These are phyloP conservation scores for Zymoseptoria pseudotritici DNA, from an alignment of 2,329 filamentous ascomycete species.

Conservation along the genomic window DNA sequence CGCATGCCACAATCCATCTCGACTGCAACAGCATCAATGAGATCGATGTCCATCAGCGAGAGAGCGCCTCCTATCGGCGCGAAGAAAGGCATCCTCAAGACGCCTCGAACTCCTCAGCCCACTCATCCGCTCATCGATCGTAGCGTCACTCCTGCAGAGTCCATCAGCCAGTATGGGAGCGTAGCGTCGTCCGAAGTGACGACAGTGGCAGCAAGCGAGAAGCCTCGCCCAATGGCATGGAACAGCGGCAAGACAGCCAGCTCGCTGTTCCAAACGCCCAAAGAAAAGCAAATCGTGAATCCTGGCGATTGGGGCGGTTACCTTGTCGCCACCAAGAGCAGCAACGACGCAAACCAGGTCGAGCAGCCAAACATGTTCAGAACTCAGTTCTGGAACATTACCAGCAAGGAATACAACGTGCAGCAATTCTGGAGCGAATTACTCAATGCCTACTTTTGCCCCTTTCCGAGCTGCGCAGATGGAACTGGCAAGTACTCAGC, in stretches of 20 bases:
- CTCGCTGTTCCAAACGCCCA: constrained; percentile 9
- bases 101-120: background rate
- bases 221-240: constrained; percentile 3
- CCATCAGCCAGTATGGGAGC: background rate
- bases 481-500: constrained; percentile 27
- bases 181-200: background rate
- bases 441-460: constrained; percentile 47
- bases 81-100: background rate
- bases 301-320: background rate
- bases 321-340: background rate
- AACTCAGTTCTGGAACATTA: constrained; percentile 12
- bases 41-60: constrained; percentile 5
- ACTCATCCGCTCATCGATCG: background rate
- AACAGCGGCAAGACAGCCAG: constrained; percentile 3
- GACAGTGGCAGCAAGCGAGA: background rate
- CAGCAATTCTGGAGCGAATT: constrained; percentile 41
- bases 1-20: background rate
- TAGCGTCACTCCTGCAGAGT: background rate
- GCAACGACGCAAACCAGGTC: background rate
- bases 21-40: background rate
- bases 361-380: constrained; percentile 6
- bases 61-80: background rate
- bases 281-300: background rate
- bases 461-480: constrained; percentile 42
- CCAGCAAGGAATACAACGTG: constrained; percentile 37